A percentile compares a stretch with the other conserved stretches of the same genome.
phyloP scores from a whole-genome alignment of 805 yeast genomes.

The Yarrowia sp. region DNA sequence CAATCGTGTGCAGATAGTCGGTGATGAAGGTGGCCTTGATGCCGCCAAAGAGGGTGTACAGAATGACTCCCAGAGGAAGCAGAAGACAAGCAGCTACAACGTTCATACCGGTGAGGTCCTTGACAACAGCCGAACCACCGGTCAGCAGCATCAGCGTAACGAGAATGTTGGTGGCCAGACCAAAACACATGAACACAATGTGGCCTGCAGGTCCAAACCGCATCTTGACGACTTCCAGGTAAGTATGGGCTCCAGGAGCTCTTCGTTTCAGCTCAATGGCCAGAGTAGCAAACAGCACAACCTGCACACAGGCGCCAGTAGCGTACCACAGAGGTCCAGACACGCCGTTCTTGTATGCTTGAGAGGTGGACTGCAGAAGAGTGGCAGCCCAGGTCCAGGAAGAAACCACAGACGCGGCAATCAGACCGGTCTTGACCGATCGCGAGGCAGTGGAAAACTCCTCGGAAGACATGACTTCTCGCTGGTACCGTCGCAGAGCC shows the following conservation, averaged over 20 bases:
- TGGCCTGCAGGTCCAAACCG: slow-evolving; percentile 85
- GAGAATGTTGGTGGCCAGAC: slow-evolving; percentile 82
- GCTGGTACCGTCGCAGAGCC: slow-evolving; percentile 76
- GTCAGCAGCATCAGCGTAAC: slow-evolving; percentile 93
- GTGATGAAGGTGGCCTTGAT: slow-evolving; percentile 82
- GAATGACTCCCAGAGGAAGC: slow-evolving; percentile 78
- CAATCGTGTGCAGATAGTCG: slow-evolving; percentile 82
- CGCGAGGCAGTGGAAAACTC: slow-evolving; percentile 95
- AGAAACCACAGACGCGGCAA: slow-evolving; percentile 88
- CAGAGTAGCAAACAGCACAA: slow-evolving; percentile 80
- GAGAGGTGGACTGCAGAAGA: slow-evolving; percentile 74
- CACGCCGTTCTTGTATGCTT: slow-evolving; percentile 79
- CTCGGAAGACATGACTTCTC: slow-evolving; percentile 88
- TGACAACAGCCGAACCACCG: slow-evolving; percentile 87
- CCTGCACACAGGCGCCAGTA: slow-evolving; percentile 90
- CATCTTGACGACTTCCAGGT: slow-evolving; percentile 79
- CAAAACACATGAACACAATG: slow-evolving; percentile 67
- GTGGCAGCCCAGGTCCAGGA: slow-evolving; percentile 97
- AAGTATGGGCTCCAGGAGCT: slow-evolving; percentile 93
- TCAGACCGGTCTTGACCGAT: slow-evolving; percentile 81
- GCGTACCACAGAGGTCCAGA: slow-evolving; percentile 86
- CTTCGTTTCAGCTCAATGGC: slow-evolving; percentile 88
- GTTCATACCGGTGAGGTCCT: slow-evolving; percentile 81
- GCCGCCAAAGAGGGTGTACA: slow-evolving; percentile 82
- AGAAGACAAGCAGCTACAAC: slow-evolving; percentile 82